Conservation (phyloP, 768 basidiomycete species). For the Nidula microcarpa region DNA sequence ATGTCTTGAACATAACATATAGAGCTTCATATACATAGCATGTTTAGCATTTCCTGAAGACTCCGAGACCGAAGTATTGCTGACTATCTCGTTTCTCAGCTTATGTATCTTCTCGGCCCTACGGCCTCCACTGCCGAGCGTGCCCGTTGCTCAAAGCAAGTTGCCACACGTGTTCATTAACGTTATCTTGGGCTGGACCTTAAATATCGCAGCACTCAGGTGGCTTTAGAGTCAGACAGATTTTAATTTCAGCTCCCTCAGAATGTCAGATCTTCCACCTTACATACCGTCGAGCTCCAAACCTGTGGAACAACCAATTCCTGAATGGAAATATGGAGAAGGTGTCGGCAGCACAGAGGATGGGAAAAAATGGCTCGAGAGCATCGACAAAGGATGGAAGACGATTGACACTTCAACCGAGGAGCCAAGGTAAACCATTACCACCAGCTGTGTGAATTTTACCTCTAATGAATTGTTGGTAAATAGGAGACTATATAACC, state of each 20-base stretch:
- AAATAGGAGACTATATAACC: slow-evolving; percentile 33
- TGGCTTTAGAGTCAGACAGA: too few species aligned
- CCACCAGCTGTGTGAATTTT: neutral
- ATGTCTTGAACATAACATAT: too few species aligned
- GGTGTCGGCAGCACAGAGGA: slow-evolving; percentile 23
- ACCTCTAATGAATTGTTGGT: neutral
- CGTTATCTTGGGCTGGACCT: too few species aligned
- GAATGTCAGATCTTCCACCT: slow-evolving; percentile 10
- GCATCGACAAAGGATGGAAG: slow-evolving; percentile 38
- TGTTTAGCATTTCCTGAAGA: too few species aligned
- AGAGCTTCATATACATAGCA: too few species aligned
- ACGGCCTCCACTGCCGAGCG: too few species aligned
- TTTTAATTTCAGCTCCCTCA: neutral
- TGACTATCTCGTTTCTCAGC: too few species aligned
- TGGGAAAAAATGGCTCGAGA: slow-evolving; percentile 41
- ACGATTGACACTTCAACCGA: slow-evolving; percentile 28
- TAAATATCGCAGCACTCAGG: too few species aligned
- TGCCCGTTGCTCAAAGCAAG: too few species aligned
- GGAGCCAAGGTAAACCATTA: slow-evolving; percentile 23
- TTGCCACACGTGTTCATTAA: too few species aligned
- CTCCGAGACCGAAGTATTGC: too few species aligned
- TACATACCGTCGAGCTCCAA: slow-evolving; percentile 19
- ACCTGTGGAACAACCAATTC: slow-evolving; percentile 30
- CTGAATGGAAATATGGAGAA: slow-evolving; percentile 34
- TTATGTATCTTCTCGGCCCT: too few species aligned